A percentile compares a stretch with the other conserved stretches of the same genome.
phyloP scores from a whole-genome alignment of 202 grass and related monocot species.

The Zoysia matrella region DNA sequence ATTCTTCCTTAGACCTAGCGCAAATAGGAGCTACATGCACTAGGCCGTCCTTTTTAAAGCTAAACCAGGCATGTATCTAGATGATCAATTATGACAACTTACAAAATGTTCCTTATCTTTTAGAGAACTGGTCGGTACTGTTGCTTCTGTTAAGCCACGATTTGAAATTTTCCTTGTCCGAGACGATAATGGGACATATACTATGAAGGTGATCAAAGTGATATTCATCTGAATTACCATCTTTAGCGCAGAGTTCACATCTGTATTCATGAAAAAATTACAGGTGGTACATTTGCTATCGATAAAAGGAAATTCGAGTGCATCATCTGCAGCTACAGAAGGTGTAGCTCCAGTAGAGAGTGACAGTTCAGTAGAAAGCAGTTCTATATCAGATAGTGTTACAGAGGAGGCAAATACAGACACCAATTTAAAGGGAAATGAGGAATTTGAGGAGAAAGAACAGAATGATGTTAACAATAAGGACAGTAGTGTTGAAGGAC shows the following conservation, averaged over 20 bases:
- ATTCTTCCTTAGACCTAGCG: too few relatives aligned
- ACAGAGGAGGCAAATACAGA: too few relatives aligned
- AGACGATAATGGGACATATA: slow-evolving; percentile 66
- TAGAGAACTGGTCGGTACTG: slow-evolving; percentile 74
- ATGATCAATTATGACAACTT: slow-evolving; percentile 24
- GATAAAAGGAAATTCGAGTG: slow-evolving; percentile 64
- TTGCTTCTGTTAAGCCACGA: slow-evolving; percentile 76
- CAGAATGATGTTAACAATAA: slow-evolving; percentile 50
- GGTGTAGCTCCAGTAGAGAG: slow-evolving; percentile 36
- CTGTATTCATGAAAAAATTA: slow-evolving; percentile 68
- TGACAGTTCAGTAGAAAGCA: slow-evolving; percentile 47
- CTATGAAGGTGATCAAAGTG: slow-evolving; percentile 67
- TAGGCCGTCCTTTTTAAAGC: neutral
- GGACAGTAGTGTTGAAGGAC: slow-evolving; percentile 61
- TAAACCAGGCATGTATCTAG: neutral
- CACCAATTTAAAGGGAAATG: slow-evolving; percentile 51
- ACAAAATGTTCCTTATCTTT: slow-evolving; percentile 21
- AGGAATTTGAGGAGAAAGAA: slow-evolving; percentile 58
- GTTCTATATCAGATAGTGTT: slow-evolving; percentile 17
- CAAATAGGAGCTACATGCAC: too few relatives aligned
- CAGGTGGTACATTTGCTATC: slow-evolving; percentile 82
- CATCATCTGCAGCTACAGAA: slow-evolving; percentile 44
- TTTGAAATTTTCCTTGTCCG: slow-evolving; percentile 92
- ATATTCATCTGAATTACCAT: slow-evolving; percentile 31
- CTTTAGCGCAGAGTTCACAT: slow-evolving; percentile 46